Conservation (phyloP, 495 filamentous ascomycete genomes). For the Glonium stellatum region DNA sequence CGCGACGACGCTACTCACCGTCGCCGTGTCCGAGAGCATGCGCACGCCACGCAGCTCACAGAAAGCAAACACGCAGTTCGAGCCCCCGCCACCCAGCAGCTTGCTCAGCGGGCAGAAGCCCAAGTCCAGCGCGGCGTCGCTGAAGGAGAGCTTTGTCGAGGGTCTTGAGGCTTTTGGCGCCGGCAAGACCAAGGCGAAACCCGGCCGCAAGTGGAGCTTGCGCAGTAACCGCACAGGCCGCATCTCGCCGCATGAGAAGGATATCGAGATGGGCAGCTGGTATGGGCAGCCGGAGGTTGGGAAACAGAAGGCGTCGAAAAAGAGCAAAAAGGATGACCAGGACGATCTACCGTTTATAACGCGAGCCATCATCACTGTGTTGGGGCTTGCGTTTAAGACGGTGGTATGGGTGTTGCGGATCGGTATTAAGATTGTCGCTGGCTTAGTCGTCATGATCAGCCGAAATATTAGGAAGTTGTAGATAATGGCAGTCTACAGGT, state of each 20-base stretch:
- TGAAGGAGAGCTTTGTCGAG: conserved; percentile 23
- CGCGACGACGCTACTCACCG: conserved; percentile 59
- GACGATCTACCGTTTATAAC: conserved; percentile 25
- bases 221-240: conserved; percentile 4
- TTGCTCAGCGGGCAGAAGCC: conserved; percentile 5
- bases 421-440: conserved; percentile 28
- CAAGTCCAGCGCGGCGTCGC: conserved; percentile 11
- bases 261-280: conserved; percentile 30
- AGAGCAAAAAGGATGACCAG: conserved; percentile 17
- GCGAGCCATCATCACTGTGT: conserved; percentile 23
- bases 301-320: conserved; percentile 5
- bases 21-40: conserved; percentile 44
- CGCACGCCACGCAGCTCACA: conserved; percentile 7
- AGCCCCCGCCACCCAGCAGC: conserved; percentile 20
- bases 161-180: conserved; percentile 17
- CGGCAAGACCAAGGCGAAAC: conserved; percentile 5
- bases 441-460: conserved; percentile 28
- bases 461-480: conserved; percentile 28
- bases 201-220: conserved; percentile 18
- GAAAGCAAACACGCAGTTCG: conserved; percentile 12
- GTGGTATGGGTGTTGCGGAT: conserved; percentile 27
- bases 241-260: conserved; percentile 17
- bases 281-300: conserved; percentile 21
- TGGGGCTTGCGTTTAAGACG: conserved; percentile 25
- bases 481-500: not conserved